Percentiles rank a stretch among this genome's conserved stretches.
These are phyloP conservation scores for Macadamia integrifolia DNA, from an alignment of 164 flowering plant species.

Conservation along the genomic window DNA sequence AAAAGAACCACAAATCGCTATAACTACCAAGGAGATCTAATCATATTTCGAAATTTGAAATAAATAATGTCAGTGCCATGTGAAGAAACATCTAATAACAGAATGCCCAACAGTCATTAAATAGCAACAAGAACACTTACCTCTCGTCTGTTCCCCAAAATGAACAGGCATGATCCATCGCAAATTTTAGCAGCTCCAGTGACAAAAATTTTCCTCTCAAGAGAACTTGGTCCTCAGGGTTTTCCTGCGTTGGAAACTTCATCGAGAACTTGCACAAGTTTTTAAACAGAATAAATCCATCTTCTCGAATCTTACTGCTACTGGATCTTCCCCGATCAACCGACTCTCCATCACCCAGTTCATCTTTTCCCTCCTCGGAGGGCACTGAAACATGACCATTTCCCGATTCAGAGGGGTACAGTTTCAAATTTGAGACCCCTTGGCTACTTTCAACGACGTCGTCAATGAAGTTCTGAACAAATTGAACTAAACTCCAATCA, in stretches of 20 bases:
- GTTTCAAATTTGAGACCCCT: constrained; percentile 24
- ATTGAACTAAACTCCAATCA: constrained; percentile 67
- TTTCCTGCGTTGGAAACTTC: constrained; percentile 87
- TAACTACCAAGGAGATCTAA: no score
- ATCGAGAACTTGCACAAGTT: constrained; percentile 89
- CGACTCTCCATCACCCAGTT: constrained; percentile 8
- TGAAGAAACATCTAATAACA: not conserved
- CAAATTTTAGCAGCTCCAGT: constrained; percentile 73
- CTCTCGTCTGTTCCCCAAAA: constrained; percentile 79
- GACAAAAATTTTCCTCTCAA: constrained; percentile 91
- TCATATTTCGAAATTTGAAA: not conserved
- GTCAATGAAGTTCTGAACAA: constrained; percentile 64
- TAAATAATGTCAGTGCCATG: not conserved
- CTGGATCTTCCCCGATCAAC: constrained; percentile 11
- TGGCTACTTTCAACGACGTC: constrained; percentile 54
- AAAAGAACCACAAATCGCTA: no score
- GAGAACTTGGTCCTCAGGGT: constrained; percentile 77
- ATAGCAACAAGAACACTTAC: constrained; percentile 30
- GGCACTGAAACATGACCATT: constrained; percentile 16
- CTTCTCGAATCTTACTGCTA: constrained; percentile 74
- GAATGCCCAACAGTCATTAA: not conserved
- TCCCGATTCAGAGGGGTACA: constrained; percentile 12
- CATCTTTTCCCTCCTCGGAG: constrained; percentile 14
- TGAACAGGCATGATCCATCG: constrained; percentile 73
- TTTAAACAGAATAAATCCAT: constrained; percentile 76